Evolutionary conservation across 371 early-diverging fungal species (phyloP).

Genomic region (Dichotomocladium elegans): DNA sequence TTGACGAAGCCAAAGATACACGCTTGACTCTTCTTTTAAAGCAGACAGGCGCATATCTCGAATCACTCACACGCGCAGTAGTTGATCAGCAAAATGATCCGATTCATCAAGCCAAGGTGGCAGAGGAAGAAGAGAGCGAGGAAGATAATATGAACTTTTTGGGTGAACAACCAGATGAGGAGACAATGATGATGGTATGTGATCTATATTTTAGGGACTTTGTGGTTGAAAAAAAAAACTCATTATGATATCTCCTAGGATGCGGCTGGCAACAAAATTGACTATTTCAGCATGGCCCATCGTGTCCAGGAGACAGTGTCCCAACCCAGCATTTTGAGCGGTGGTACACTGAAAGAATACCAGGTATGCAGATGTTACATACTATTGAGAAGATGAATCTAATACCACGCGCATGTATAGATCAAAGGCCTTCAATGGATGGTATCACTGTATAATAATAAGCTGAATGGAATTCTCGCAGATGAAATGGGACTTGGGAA

Average conservation of each 20-base stretch:
- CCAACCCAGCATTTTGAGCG: conserved; percentile 83
- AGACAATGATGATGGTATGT: conserved; percentile 30
- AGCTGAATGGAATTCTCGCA: conserved; percentile 96
- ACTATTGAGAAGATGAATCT: neutral
- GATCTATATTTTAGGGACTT: too few species aligned
- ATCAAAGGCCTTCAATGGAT: conserved; percentile 98
- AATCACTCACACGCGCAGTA: conserved; percentile 74
- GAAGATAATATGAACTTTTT: conserved; percentile 27
- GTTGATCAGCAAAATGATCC: conserved; percentile 66
- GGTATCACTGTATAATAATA: conserved; percentile 95
- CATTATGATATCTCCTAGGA: conserved; percentile 7
- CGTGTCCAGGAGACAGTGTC: conserved; percentile 72
- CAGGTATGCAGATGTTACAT: conserved; percentile 49
- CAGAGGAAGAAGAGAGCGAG: conserved; percentile 5
- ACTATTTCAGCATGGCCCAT: conserved; percentile 90
- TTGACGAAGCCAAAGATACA: conserved; percentile 93
- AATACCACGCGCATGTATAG: conserved; percentile 8
- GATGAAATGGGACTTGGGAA: conserved; percentile 99
- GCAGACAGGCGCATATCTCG: conserved; percentile 87
- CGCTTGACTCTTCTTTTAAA: conserved; percentile 86
- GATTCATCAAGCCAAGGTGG: neutral
- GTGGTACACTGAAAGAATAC: conserved; percentile 95
- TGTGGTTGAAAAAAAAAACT: conserved; percentile 5
- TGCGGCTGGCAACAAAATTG: conserved; percentile 52
- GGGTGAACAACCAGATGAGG: conserved; percentile 57